phyloP scores from a whole-genome alignment of 192 early-diverging fungal genomes.

The Chytriomyces sp. region DNA sequence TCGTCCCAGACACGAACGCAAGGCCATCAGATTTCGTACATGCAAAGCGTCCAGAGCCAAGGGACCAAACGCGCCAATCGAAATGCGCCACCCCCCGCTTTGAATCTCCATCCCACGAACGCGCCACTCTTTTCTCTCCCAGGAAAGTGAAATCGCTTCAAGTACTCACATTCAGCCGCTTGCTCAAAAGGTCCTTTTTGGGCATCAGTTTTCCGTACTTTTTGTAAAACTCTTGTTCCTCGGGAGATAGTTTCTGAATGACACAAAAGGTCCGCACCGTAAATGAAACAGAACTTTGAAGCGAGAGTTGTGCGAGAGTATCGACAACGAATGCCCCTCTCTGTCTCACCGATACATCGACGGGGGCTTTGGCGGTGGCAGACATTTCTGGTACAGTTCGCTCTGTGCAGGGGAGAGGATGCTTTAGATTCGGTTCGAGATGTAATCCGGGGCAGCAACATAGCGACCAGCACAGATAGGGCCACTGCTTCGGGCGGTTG shows the following conservation, averaged over 20 bases:
- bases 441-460: neutral
- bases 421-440: neutral
- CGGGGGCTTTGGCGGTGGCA: slow-evolving; percentile 21
- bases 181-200: slow-evolving; percentile 72
- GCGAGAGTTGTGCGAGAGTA: neutral
- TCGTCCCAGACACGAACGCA: too few species aligned
- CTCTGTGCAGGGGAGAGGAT: neutral
- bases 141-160: too few species aligned
- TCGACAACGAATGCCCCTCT: too few species aligned
- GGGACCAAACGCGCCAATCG: too few species aligned
- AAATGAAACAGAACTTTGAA: neutral
- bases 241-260: slow-evolving; percentile 68
- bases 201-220: slow-evolving; percentile 81
- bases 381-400: neutral
- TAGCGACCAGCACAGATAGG: neutral
- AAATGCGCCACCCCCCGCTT: too few species aligned
- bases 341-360: slow-evolving; percentile 25
- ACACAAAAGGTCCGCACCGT: neutral
- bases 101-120: too few species aligned
- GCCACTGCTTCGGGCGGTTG: neutral
- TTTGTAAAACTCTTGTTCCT: slow-evolving; percentile 77
- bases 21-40: too few species aligned
- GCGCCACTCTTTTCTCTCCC: too few species aligned
- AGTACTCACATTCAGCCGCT: slow-evolving; percentile 74
- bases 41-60: too few species aligned